A percentile compares a stretch with the other conserved stretches of the same genome.
These are phyloP conservation scores for Cyanodermella asteris DNA, from an alignment of 2,329 filamentous ascomycete species.

Conservation along the genomic window DNA sequence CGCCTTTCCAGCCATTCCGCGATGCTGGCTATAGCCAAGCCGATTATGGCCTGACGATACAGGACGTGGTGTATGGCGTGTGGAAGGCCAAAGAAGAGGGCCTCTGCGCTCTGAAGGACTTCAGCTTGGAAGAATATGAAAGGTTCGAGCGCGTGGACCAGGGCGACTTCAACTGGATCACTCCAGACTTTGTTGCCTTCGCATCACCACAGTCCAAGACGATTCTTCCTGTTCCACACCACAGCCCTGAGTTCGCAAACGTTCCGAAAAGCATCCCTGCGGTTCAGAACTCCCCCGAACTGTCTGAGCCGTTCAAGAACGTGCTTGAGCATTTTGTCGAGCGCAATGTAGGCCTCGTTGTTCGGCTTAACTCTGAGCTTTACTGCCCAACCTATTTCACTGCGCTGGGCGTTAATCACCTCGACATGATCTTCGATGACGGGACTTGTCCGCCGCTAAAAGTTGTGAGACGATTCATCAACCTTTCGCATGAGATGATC, in stretches of 20 bases:
- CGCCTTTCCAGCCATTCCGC: slow-evolving; percentile 94
- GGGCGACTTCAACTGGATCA: slow-evolving; percentile 99
- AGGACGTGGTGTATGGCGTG: slow-evolving; percentile 93
- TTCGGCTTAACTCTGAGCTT: slow-evolving; percentile 82
- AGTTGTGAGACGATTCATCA: slow-evolving; percentile 87
- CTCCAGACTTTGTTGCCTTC: slow-evolving; percentile 84
- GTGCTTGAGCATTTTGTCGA: slow-evolving; percentile 76
- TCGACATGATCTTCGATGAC: slow-evolving; percentile 99
- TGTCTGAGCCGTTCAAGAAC: slow-evolving; percentile 85
- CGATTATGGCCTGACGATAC: slow-evolving; percentile 84
- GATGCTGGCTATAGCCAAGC: slow-evolving; percentile 97
- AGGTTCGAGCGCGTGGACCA: slow-evolving; percentile 88
- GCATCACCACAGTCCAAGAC: slow-evolving; percentile 78
- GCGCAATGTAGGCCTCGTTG: slow-evolving; percentile 76
- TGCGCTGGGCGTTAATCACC: slow-evolving; percentile 76
- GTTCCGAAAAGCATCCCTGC: slow-evolving; percentile 58
- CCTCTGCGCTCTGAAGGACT: slow-evolving; percentile 76
- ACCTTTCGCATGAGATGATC: slow-evolving; percentile 84
- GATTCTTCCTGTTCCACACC: slow-evolving; percentile 46
- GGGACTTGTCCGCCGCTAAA: slow-evolving; percentile 80
- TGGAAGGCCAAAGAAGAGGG: slow-evolving; percentile 97
- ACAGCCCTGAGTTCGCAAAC: slow-evolving; percentile 49
- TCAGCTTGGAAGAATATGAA: slow-evolving; percentile 94
- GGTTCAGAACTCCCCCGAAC: slow-evolving; percentile 43
- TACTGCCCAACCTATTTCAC: slow-evolving; percentile 97